Conservation (phyloP, 257 asterid species). For the Sherardia arvensis region DNA sequence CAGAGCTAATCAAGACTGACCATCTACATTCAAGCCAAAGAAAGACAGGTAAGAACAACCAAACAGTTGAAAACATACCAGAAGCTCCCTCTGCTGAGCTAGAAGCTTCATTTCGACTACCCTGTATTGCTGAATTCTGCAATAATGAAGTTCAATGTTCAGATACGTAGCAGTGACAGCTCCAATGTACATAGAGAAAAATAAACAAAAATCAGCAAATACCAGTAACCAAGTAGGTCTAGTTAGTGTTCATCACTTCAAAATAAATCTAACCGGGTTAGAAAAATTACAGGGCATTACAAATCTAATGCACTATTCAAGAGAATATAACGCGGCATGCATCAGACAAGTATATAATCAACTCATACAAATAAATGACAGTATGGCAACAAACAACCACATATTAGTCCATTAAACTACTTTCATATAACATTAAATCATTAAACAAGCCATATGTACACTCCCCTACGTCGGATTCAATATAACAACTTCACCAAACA, state of each 20-base stretch:
- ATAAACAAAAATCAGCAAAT: neutral
- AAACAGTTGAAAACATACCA: conserved; percentile 30
- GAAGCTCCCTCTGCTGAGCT: conserved; percentile 48
- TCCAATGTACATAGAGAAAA: neutral
- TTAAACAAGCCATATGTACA: neutral
- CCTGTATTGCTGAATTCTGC: conserved; percentile 52
- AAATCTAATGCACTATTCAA: neutral
- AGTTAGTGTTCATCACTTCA: too few relatives aligned
- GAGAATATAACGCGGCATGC: neutral
- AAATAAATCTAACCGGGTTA: neutral
- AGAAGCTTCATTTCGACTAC: conserved; percentile 57
- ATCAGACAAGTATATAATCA: neutral
- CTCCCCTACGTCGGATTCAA: neutral
- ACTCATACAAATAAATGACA: neutral
- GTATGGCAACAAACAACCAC: neutral
- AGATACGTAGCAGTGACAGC: neutral
- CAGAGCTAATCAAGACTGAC: neutral
- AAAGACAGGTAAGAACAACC: neutral
- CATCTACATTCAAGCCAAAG: neutral
- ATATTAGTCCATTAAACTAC: neutral
- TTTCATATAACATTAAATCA: too few relatives aligned
- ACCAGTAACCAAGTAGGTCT: too few relatives aligned
- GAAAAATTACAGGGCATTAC: too few relatives aligned
- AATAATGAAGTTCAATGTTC: neutral
- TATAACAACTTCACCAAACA: neutral